Evolutionary conservation across 2,329 filamentous ascomycete species (phyloP).

Genomic region (Pseudogymnoascus sp.): DNA sequence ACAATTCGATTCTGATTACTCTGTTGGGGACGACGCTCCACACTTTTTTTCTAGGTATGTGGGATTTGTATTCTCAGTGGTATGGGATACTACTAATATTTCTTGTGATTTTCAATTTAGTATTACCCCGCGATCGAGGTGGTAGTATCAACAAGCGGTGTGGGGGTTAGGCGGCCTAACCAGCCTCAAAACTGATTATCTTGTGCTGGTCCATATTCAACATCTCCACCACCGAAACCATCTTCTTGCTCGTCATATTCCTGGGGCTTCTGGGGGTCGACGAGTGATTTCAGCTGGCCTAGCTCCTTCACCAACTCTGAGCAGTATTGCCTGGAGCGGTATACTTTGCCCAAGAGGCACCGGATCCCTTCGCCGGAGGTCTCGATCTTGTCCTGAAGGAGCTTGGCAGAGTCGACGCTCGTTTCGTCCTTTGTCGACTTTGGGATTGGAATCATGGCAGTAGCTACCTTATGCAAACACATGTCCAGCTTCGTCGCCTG

Average conservation of each 20-base stretch:
- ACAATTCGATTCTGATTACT: constrained; percentile 36
- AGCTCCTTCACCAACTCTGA: constrained; percentile 19
- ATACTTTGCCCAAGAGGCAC: constrained; percentile 15
- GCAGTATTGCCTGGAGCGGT: constrained; percentile 17
- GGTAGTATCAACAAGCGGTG: not conserved
- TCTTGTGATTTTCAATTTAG: not conserved
- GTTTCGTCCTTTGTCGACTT: constrained; percentile 7
- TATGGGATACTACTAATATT: constrained; percentile 29
- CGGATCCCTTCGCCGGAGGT: constrained; percentile 15
- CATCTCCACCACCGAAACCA: not conserved
- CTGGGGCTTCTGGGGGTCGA: constrained; percentile 15
- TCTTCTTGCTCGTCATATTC: not conserved
- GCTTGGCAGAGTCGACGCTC: constrained; percentile 12
- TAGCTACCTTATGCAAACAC: not conserved
- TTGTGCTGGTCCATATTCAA: not conserved
- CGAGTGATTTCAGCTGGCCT: constrained; percentile 15
- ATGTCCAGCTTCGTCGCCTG: not conserved
- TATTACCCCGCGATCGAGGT: not conserved
- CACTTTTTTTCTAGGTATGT: constrained; percentile 24
- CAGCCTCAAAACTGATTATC: not conserved
- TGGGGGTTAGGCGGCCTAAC: not conserved
- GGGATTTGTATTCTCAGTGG: constrained; percentile 5
- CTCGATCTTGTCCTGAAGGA: constrained; percentile 18
- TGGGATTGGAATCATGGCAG: not conserved
- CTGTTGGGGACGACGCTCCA: constrained; percentile 26